Evolutionary conservation across 768 basidiomycete species (phyloP).

Genomic region (Pleurotus citrinopileatus): DNA sequence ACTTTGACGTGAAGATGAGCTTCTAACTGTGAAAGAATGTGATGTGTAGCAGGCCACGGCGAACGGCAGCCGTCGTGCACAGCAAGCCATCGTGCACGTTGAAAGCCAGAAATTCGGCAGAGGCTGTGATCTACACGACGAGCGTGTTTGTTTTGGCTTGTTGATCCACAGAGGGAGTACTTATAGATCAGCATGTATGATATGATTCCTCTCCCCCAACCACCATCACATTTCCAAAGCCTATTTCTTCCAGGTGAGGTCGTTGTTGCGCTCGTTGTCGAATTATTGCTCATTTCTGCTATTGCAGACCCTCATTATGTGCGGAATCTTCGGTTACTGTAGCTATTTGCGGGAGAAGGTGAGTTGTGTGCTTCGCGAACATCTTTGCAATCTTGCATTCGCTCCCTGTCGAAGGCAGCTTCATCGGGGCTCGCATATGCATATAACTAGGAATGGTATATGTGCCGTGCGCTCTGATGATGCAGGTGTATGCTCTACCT

Average conservation of each 20-base stretch:
- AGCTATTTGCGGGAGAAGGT: constrained; percentile 95
- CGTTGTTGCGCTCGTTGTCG: neutral
- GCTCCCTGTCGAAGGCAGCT: neutral
- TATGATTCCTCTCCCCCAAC: constrained; percentile 6
- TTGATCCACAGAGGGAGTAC: neutral
- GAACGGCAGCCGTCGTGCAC: neutral
- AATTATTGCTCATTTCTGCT: neutral
- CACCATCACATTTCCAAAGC: neutral
- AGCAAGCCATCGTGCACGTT: too few species aligned
- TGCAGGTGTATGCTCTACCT: neutral
- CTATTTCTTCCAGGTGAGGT: constrained; percentile 12
- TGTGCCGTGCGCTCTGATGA: neutral
- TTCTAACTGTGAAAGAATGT: too few species aligned
- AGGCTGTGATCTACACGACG: constrained; percentile 5
- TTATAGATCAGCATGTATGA: constrained; percentile 6
- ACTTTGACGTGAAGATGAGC: too few species aligned
- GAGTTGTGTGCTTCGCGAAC: constrained; percentile 22
- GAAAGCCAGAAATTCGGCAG: neutral
- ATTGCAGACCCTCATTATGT: constrained; percentile 46
- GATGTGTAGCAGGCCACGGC: too few species aligned
- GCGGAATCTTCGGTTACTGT: constrained; percentile 97
- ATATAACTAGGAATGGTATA: neutral
- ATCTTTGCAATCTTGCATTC: constrained; percentile 7
- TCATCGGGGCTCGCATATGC: neutral
- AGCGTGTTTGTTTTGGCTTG: constrained; percentile 10